Evolutionary conservation across 495 filamentous ascomycete species (phyloP).

Genomic region (Tuber borchii): DNA sequence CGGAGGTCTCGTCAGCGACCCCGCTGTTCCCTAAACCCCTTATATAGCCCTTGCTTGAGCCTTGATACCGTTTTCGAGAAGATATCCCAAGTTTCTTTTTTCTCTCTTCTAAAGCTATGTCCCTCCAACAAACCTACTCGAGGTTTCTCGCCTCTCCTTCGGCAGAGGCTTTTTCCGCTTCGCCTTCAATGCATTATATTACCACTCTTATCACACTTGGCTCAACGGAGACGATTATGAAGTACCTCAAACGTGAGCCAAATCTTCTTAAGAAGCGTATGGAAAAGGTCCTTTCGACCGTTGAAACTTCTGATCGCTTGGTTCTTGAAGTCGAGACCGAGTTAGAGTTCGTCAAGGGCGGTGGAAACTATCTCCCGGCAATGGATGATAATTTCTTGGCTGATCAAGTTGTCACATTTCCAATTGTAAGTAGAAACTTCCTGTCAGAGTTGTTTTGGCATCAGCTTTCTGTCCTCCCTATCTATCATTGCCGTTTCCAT

Average conservation of each 20-base stretch:
- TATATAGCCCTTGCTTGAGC: not conserved
- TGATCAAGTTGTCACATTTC: conserved; percentile 72
- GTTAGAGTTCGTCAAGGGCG: conserved; percentile 70
- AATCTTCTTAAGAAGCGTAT: conserved; percentile 70
- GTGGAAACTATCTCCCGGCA: conserved; percentile 79
- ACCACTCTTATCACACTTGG: conserved; percentile 73
- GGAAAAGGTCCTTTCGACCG: conserved; percentile 61
- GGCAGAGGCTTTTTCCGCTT: conserved; percentile 56
- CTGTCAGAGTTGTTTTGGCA: conserved; percentile 3
- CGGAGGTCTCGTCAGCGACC: conserved; percentile 11
- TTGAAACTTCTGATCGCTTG: conserved; percentile 64
- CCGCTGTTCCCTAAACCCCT: not conserved
- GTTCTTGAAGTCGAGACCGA: conserved; percentile 74
- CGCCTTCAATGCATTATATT: conserved; percentile 83
- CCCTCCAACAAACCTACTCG: conserved; percentile 65
- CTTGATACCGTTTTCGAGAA: conserved; percentile 5
- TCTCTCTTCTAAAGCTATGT: conserved; percentile 47
- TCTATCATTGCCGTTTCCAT: conserved; percentile 6
- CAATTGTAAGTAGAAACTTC: conserved; percentile 58
- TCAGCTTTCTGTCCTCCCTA: conserved; percentile 7
- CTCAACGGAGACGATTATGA: conserved; percentile 63
- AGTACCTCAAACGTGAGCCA: conserved; percentile 62
- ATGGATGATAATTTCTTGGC: conserved; percentile 91
- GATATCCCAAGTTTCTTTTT: conserved; percentile 2
- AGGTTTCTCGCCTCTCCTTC: conserved; percentile 68